Evolutionary conservation across 805 yeast species (phyloP).

Genomic region (Kodamaea neixiangensis): DNA sequence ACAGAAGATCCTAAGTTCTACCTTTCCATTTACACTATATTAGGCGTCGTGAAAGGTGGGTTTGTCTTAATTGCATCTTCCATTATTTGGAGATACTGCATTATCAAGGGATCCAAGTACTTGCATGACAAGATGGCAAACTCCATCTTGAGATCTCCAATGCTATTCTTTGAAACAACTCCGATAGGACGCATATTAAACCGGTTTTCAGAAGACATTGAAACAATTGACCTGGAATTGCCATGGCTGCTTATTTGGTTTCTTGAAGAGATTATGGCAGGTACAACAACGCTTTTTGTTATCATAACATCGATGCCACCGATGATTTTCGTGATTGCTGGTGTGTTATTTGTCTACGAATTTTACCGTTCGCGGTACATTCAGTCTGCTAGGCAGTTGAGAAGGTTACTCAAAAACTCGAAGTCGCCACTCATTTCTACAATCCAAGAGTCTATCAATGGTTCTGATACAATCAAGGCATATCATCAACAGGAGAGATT

Average conservation of each 20-base stretch:
- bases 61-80: constrained; percentile 48
- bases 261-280: constrained; percentile 44
- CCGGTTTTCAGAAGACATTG: constrained; percentile 64
- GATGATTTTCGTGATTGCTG: constrained; percentile 47
- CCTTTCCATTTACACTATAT: constrained; percentile 53
- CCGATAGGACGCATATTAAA: constrained; percentile 70
- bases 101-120: constrained; percentile 55
- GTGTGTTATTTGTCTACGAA: constrained; percentile 56
- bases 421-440: constrained; percentile 80
- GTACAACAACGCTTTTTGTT: constrained; percentile 51
- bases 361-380: constrained; percentile 73
- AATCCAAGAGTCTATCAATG: constrained; percentile 77
- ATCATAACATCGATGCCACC: constrained; percentile 57
- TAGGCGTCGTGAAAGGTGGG: constrained; percentile 56
- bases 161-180: constrained; percentile 68
- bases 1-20: constrained; percentile 47
- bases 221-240: constrained; percentile 53
- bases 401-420: constrained; percentile 67
- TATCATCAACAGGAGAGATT: constrained; percentile 67
- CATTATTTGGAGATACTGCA: constrained; percentile 52
- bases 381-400: constrained; percentile 73
- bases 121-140: constrained; percentile 59
- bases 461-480: constrained; percentile 77
- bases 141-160: constrained; percentile 57
- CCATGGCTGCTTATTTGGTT: constrained; percentile 56